Evolutionary conservation across 257 asterid genomes (phyloP).

Genomic region (Rhazya stricta): DNA sequence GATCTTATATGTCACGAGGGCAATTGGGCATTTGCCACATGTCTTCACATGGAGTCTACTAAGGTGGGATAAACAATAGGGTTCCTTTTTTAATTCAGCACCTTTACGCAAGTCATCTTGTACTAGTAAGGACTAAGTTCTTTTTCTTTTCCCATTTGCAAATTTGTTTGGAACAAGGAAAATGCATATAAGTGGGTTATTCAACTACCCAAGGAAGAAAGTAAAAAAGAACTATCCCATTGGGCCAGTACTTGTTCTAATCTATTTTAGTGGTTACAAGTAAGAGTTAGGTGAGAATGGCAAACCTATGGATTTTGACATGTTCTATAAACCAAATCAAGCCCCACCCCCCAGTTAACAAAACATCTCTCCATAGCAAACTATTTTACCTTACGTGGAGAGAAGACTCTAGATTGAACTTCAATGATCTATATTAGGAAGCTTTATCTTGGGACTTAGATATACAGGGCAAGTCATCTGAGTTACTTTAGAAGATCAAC

Average conservation of each 20-base stretch:
- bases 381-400: not conserved
- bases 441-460: conserved; percentile 18
- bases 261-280: not conserved
- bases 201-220: not conserved
- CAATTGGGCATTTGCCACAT: conserved; percentile 24
- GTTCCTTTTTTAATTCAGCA: not conserved
- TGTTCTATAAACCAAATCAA: not conserved
- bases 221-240: not conserved
- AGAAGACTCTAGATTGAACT: not conserved
- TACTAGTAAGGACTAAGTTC: too few relatives aligned
- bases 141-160: too few relatives aligned
- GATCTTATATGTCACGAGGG: conserved; percentile 11
- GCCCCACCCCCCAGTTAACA: conserved; percentile 32
- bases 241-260: not conserved
- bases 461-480: conserved; percentile 13
- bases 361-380: conserved; percentile 16
- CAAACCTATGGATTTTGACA: not conserved
- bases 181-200: not conserved
- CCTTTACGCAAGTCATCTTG: too few relatives aligned
- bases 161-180: not conserved
- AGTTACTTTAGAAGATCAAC: not conserved
- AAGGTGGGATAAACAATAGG: conserved; percentile 7
- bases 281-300: not conserved
- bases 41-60: conserved; percentile 25
- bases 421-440: conserved; percentile 3